These are phyloP conservation scores for Lenzites betulinus DNA, from an alignment of 768 basidiomycete species.

Conservation along the genomic window DNA sequence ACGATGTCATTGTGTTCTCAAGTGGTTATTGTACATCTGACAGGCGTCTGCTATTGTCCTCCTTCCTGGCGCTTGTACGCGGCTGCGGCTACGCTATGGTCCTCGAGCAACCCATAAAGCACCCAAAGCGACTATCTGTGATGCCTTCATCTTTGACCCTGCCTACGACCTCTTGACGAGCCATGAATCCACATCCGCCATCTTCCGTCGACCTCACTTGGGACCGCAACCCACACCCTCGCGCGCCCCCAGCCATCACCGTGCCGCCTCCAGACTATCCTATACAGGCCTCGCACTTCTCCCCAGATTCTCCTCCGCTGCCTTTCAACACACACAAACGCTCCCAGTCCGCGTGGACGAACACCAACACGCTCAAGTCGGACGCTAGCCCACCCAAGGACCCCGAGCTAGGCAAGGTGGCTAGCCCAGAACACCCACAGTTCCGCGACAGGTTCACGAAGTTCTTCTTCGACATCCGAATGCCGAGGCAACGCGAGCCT, in stretches of 20 bases:
- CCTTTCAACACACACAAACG: constrained; percentile 25
- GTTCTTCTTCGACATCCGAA: constrained; percentile 40
- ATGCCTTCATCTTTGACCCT: constrained; percentile 12
- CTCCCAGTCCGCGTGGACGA: constrained; percentile 31
- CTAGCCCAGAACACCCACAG: constrained; percentile 18
- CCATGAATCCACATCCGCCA: constrained; percentile 9
- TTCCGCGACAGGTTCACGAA: constrained; percentile 39
- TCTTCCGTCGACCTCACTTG: constrained; percentile 7
- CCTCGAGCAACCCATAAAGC: constrained; percentile 13
- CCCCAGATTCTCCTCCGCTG: constrained; percentile 42
- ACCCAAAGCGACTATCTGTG: background rate
- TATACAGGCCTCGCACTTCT: constrained; percentile 43
- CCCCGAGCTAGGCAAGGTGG: constrained; percentile 33
- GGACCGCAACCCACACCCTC: constrained; percentile 16
- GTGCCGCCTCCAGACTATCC: constrained; percentile 25
- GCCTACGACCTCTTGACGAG: constrained; percentile 8
- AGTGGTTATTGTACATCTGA: constrained; percentile 9
- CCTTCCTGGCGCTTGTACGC: constrained; percentile 1
- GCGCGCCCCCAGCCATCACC: constrained; percentile 18
- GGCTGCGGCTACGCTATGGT: constrained; percentile 5
- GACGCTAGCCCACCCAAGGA: constrained; percentile 16
- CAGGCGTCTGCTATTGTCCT: constrained; percentile 22
- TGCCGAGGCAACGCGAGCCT: constrained; percentile 30
- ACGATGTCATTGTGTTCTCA: background rate
- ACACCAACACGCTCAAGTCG: constrained; percentile 26